phyloP scores from a whole-genome alignment of 2,329 filamentous ascomycete species.

The Fusarium newnesense region DNA sequence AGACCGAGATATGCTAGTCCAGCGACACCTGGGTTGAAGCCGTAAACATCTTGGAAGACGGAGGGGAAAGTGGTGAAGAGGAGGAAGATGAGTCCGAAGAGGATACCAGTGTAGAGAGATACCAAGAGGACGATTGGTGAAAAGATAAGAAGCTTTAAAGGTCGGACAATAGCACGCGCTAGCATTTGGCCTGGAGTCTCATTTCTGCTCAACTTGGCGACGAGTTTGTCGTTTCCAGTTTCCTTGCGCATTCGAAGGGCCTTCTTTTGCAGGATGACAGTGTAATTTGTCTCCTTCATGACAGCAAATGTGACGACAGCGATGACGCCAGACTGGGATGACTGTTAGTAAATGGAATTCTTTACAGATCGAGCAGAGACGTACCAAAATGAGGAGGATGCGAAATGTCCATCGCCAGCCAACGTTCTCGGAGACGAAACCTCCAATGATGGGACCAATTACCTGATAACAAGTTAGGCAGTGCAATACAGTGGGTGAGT shows the following conservation, averaged over 20 bases:
- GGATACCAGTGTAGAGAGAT: conserved; percentile 50
- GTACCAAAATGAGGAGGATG: conserved; percentile 57
- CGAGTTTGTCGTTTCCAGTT: conserved; percentile 30
- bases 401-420: conserved; percentile 64
- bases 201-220: conserved; percentile 11
- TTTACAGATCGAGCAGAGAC: fast-evolving
- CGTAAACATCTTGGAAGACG: conserved; percentile 51
- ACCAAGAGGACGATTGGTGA: conserved; percentile 64
- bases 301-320: conserved; percentile 18
- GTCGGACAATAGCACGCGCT: conserved; percentile 51
- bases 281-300: conserved; percentile 45
- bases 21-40: conserved; percentile 41
- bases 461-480: background rate
- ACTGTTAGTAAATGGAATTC: background rate
- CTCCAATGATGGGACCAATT: conserved; percentile 51
- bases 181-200: conserved; percentile 34
- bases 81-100: conserved; percentile 51
- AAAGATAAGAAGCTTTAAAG: conserved; percentile 60
- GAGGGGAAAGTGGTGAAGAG: conserved; percentile 51
- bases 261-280: conserved; percentile 11
- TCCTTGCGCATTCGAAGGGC: conserved; percentile 7
- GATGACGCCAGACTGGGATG: background rate
- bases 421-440: conserved; percentile 56
- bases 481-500: fast-evolving
- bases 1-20: conserved; percentile 63